Percentiles rank a stretch among this genome's conserved stretches.
These are phyloP conservation scores for Leccinum fuscescens DNA, from an alignment of 1,284 basidiomycete genomes.

Conservation along the genomic window DNA sequence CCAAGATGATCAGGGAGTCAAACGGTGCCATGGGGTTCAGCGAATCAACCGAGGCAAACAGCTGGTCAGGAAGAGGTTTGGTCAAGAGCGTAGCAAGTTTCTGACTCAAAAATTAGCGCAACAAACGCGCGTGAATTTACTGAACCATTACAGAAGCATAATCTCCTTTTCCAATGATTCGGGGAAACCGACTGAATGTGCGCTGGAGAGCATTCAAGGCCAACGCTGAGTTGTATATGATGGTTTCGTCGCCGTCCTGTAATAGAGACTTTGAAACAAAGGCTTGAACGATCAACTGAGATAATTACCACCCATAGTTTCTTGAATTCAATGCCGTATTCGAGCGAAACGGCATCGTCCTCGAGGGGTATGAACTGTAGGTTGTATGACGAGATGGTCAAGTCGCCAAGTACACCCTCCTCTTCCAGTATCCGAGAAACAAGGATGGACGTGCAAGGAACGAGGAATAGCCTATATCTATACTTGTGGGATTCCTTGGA, in stretches of 20 bases:
- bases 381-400: constrained; percentile 83
- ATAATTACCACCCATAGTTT: constrained; percentile 77
- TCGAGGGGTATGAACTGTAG: constrained; percentile 93
- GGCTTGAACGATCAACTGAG: background rate
- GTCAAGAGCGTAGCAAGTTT: no score
- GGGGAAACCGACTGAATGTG: constrained; percentile 87
- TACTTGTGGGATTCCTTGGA: constrained; percentile 67
- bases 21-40: no score
- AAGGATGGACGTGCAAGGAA: constrained; percentile 70
- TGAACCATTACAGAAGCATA: no score
- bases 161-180: constrained; percentile 92
- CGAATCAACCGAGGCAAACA: no score
- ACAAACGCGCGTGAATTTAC: no score
- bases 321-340: constrained; percentile 79
- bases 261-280: constrained; percentile 1
- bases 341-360: constrained; percentile 86
- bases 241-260: constrained; percentile 92
- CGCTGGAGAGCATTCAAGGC: constrained; percentile 85
- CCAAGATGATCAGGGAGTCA: no score
- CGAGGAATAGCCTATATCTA: constrained; percentile 86
- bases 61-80: no score
- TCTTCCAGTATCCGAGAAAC: constrained; percentile 84
- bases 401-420: constrained; percentile 88
- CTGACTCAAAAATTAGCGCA: no score
- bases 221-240: constrained; percentile 82